phyloP scores from a whole-genome alignment of 768 basidiomycete genomes.

The Xerocomellus chrysenteron region DNA sequence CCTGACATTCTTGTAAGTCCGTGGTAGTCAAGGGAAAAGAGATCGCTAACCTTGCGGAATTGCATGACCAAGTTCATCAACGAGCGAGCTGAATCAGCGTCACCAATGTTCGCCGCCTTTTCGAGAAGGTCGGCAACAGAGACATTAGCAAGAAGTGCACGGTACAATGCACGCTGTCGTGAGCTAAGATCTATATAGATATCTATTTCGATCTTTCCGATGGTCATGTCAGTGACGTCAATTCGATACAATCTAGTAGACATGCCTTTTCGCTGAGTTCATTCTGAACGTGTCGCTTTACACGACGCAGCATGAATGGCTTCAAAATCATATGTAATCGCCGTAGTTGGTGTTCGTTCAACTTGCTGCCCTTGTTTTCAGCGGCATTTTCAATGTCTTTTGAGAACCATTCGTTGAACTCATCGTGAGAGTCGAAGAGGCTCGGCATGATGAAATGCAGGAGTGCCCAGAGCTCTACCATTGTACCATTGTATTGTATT shows the following conservation, averaged over 20 bases:
- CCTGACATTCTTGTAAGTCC: constrained; percentile 42
- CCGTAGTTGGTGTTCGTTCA: constrained; percentile 93
- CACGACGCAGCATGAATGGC: constrained; percentile 96
- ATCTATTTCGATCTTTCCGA: constrained; percentile 89
- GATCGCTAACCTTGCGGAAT: constrained; percentile 79
- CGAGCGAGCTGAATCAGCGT: constrained; percentile 87
- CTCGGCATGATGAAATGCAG: constrained; percentile 99
- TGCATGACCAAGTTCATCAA: constrained; percentile 99
- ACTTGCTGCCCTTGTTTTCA: constrained; percentile 85
- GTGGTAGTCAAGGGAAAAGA: not conserved
- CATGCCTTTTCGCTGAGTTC: constrained; percentile 96
- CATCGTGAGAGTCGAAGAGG: constrained; percentile 97
- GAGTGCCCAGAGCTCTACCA: constrained; percentile 91
- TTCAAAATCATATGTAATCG: constrained; percentile 98
- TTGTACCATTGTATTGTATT: not conserved
- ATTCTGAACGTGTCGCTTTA: constrained; percentile 99
- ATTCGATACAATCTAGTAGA: constrained; percentile 44
- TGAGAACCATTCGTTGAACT: constrained; percentile 99
- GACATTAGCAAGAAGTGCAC: constrained; percentile 86
- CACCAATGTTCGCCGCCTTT: constrained; percentile 89
- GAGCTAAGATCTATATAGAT: constrained; percentile 93
- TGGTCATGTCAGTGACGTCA: constrained; percentile 78
- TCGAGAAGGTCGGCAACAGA: constrained; percentile 92
- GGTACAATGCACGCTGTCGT: constrained; percentile 87
- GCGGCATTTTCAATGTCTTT: constrained; percentile 97